Evolutionary conservation across 2,329 filamentous ascomycete species (phyloP).

Genomic region (Fusarium graminum): DNA sequence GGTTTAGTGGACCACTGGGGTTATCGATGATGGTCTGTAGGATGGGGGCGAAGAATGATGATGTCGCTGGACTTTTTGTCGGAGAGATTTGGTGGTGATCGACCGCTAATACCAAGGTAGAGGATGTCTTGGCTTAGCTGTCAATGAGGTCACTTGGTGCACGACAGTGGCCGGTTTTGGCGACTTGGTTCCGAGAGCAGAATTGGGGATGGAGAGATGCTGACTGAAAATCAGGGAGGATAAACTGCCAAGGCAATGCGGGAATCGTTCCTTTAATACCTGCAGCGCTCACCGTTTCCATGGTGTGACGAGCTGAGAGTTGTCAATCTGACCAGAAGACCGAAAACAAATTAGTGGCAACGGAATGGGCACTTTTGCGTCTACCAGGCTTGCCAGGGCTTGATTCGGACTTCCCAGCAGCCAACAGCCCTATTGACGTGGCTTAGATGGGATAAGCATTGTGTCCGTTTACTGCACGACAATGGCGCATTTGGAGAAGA

Average conservation of each 20-base stretch:
- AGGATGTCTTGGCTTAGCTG: constrained; percentile 17
- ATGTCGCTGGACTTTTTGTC: constrained; percentile 18
- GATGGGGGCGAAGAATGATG: constrained; percentile 21
- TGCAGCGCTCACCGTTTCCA: neutral
- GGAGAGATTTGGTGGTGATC: constrained; percentile 26
- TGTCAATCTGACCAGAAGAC: neutral
- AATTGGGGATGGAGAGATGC: neutral
- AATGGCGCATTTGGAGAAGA: constrained; percentile 1
- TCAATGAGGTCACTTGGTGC: constrained; percentile 29
- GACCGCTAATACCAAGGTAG: constrained; percentile 24
- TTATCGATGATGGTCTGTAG: constrained; percentile 15
- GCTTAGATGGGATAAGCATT: constrained; percentile 5
- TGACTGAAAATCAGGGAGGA: neutral
- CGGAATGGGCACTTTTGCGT: constrained; percentile 9
- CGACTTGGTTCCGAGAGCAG: constrained; percentile 5
- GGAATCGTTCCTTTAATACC: constrained; percentile 12
- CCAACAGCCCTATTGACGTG: constrained; percentile 16
- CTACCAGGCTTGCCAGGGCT: neutral
- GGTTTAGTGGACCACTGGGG: constrained; percentile 9
- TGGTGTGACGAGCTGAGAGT: constrained; percentile 20
- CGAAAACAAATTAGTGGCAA: constrained; percentile 15
- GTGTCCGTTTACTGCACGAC: neutral
- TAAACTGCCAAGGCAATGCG: neutral
- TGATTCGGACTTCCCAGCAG: neutral
- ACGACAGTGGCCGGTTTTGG: constrained; percentile 14